Base-by-base conservation (phyloP, 169 alveolate species). In the Pseudocohnilembus persalinus region DNA sequence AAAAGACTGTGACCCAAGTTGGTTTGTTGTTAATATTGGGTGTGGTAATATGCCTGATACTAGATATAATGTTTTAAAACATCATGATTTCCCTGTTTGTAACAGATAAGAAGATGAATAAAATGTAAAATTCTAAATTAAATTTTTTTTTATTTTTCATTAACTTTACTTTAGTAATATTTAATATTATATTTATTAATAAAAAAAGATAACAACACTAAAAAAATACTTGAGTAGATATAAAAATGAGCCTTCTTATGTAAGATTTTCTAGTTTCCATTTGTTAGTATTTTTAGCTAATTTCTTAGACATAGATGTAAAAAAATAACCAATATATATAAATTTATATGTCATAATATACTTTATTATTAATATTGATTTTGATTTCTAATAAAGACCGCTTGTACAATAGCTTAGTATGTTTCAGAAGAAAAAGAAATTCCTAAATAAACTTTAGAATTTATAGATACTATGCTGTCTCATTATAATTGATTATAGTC, bases 251-350 rank as follows among this genome's bases (percentile, higher is more conserved):
- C 76, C 88, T 30, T 84, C 94, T 25, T 90, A 84, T 82, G 91
- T 89, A 28, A 96, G 88, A 88, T 96, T 85, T 84, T 96, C 99
- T 31, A 96, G 95, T 89, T 97, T 98, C 87, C 98, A 97, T 76
- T 90, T 97, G 83, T 90, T 98, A 72, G 31, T 97, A 26, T 96
- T 92, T 83, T 88, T 97, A 73, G 96, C 98, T 49, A 96, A 97
- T 81, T 89, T 96, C 49, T 82, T 98, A 29, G 99, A 98, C 89
- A 86, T 96, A 34, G 99, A 98, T 74, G 92, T 94, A 73, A 90
- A 91, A 49, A 49, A 49, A 49, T 49, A n/a, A n/a, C n/a, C n/a
- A n/a, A n/a, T n/a, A n/a, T n/a, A n/a, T n/a, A n/a, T n/a, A n/a
- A n/a, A n/a, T n/a, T n/a, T n/a, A n/a, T n/a, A n/a, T n/a, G n/a